Conservation (phyloP, 2,329 filamentous ascomycete species). For the Fusarium algeriense region DNA sequence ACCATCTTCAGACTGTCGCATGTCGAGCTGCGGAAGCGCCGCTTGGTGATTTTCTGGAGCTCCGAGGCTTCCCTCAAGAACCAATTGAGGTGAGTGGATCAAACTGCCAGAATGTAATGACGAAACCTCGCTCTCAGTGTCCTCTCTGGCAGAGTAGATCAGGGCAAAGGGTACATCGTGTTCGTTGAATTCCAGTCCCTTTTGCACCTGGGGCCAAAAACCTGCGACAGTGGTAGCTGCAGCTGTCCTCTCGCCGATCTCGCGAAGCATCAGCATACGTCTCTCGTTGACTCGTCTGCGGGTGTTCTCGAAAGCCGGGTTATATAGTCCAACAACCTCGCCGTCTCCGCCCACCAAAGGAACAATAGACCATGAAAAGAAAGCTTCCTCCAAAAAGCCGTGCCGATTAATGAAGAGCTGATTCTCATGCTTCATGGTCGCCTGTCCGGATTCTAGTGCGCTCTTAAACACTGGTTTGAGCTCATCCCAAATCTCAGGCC, state of each 20-base stretch:
- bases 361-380: conserved; percentile 86
- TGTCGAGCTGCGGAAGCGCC: conserved; percentile 72
- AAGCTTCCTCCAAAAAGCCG: conserved; percentile 80
- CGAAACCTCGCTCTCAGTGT: conserved; percentile 76
- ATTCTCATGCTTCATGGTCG: conserved; percentile 88
- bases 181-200: conserved; percentile 79
- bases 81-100: conserved; percentile 70
- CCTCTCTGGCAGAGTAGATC: conserved; percentile 80
- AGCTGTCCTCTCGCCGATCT: conserved; percentile 81
- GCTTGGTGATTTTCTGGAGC: conserved; percentile 73
- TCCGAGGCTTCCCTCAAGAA: conserved; percentile 79
- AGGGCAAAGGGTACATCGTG: conserved; percentile 81
- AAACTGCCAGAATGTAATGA: conserved; percentile 78
- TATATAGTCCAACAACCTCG: conserved; percentile 80
- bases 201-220: conserved; percentile 79
- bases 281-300: conserved; percentile 81
- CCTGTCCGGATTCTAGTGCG: conserved; percentile 77
- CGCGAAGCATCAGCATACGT: conserved; percentile 81
- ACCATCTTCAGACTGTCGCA: conserved; percentile 76
- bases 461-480: conserved; percentile 76
- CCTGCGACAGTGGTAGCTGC: conserved; percentile 77
- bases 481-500: conserved; percentile 80
- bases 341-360: conserved; percentile 81
- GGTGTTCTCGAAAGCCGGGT: conserved; percentile 86
- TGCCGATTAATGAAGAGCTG: conserved; percentile 78